phyloP scores from a whole-genome alignment of 2,329 filamentous ascomycete species.

The Tolypocladium nubicola region DNA sequence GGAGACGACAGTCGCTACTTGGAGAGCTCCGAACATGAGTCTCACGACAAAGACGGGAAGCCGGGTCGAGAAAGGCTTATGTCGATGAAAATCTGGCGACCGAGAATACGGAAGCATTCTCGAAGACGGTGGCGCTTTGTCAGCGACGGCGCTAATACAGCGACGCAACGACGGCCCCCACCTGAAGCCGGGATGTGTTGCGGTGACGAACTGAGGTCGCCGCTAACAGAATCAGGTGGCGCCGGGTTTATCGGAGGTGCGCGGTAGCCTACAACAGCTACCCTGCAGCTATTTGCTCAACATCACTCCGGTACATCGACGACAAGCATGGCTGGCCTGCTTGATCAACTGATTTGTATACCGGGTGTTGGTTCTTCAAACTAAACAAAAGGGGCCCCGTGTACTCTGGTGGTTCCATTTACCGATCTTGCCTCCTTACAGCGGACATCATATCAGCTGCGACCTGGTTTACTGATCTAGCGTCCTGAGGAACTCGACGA shows the following conservation, averaged over 20 bases:
- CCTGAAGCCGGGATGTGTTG: not conserved
- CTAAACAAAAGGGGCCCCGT: not conserved
- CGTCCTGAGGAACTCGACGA: conserved; percentile 33
- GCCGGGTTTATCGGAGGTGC: conserved; percentile 3
- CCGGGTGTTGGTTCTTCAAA: not conserved
- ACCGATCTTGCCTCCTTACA: not conserved
- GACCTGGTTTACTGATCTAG: conserved; percentile 5
- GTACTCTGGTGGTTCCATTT: too few species aligned
- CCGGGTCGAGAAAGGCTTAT: not conserved
- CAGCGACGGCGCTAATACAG: conserved; percentile 4
- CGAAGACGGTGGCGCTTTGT: conserved; percentile 2
- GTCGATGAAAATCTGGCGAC: not conserved
- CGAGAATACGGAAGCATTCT: not conserved
- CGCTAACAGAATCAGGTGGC: not conserved
- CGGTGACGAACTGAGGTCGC: not conserved
- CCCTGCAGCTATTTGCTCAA: not conserved
- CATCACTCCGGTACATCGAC: not conserved
- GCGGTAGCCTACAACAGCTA: not conserved
- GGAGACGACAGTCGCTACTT: not conserved
- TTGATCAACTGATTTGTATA: not conserved
- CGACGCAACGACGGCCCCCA: not conserved
- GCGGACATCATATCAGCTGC: not conserved
- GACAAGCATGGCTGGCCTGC: too few species aligned
- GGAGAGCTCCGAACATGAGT: not conserved
- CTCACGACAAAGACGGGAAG: not conserved